A percentile compares a stretch with the other conserved stretches of the same genome.
These are phyloP conservation scores for Trichocomaceae sp. DNA, from an alignment of 2,329 filamentous ascomycete genomes.

Conservation along the genomic window DNA sequence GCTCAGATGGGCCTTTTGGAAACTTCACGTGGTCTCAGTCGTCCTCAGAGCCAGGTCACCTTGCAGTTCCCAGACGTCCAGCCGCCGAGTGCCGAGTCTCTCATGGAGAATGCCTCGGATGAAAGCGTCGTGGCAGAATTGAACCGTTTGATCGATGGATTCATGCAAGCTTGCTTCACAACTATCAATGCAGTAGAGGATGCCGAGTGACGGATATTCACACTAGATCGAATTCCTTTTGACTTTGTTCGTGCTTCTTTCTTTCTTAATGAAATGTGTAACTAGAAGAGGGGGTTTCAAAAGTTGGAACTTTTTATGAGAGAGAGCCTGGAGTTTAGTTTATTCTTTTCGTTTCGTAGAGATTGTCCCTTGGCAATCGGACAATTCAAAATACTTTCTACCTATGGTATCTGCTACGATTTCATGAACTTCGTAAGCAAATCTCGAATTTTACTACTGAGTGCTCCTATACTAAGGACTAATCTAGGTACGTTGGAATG, in stretches of 20 bases:
- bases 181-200: constrained; percentile 12
- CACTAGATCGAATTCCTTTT: not conserved
- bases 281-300: not conserved
- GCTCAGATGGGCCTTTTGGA: constrained; percentile 6
- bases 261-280: not conserved
- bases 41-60: not conserved
- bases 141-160: constrained; percentile 30
- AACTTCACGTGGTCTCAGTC: not conserved
- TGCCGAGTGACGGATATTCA: not conserved
- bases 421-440: too few relatives aligned
- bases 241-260: not conserved
- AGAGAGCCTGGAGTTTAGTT: not conserved
- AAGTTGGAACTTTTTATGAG: not conserved
- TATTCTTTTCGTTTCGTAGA: not conserved
- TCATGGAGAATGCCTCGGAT: constrained; percentile 34
- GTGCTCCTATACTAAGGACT: too few relatives aligned
- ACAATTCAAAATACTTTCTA: too few relatives aligned
- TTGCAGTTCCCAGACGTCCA: constrained; percentile 33
- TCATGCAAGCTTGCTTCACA: constrained; percentile 12
- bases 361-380: too few relatives aligned
- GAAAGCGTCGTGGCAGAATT: constrained; percentile 33
- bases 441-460: too few relatives aligned
- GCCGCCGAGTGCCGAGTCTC: constrained; percentile 33
- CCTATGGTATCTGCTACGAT: too few relatives aligned
- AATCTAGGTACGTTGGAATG: too few relatives aligned